Base-by-base conservation (phyloP, 1,139 yeast genomes). In the Candida albicans region DNA sequence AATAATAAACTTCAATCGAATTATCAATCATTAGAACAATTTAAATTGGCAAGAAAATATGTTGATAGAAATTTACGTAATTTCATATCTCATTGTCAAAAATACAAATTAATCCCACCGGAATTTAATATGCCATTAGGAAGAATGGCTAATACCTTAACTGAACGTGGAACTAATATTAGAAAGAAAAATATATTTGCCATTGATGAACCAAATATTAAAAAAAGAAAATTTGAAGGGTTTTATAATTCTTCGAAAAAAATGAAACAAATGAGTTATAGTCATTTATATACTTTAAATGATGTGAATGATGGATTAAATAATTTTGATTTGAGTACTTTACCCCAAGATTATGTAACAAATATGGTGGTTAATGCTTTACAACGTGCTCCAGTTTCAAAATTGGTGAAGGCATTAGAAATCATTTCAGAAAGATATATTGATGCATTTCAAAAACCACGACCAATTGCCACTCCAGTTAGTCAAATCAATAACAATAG, bases 331-430 rank as follows among this genome's bases (percentile, higher is more conserved):
- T 79, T 89, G 41, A 75, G 87, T 7, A 68, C 79, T 8, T 68
- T 91, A 12, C 87, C 95, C 1, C 77, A 75, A 31, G 77, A 75
- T 31, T 80, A 82, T 45, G 72, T 85, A 4, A 75, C 77, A 29
- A 76, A 79, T 37, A 84, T 84, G 75, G 87, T 85, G 15, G 68
- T 81, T 45, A 77, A 80, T 35, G 90, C 86, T 2, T 72, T 85
- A 55, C 70, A 72, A 40, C 75, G 75, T 33, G 80, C 81, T 0
- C 77, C 79, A 42, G 68, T 75, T 0, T 69, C 70, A 8, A 77
- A 73, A 48, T 69, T 93, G 37, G 69, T 80, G n/a, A 79, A 81
- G 48, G 95, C 88, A 0, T 67, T 89, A 47, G 79, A 81, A 14
- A 81, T 88, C 41, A 79, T 88, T 4, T 71, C 81, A 31, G 79